Evolutionary conservation across 148 eudicot species (phyloP), one percentile per base, ranked within the genome.

Genomic region (Rhododendron simsii): DNA sequence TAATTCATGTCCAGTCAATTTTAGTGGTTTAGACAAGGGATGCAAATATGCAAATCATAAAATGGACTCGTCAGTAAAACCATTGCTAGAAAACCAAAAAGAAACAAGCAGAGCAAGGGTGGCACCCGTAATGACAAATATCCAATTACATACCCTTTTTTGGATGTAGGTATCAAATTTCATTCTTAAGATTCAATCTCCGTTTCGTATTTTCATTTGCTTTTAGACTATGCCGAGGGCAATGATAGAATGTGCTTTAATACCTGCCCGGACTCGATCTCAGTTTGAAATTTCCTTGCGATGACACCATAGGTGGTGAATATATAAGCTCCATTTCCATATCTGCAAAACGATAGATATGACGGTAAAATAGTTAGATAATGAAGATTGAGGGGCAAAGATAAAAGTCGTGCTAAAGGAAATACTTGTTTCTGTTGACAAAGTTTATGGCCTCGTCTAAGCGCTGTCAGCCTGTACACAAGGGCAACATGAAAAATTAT

Each of bases 181-280:
- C 2, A 9, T 30, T 9, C n/a, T 73, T 13, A n/a, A 78, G 44
- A 14, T 23, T 85, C 7, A 16, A 82, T 23, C 45, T 77, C 59
- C 12, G 35, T 44, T 61, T 41, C 13, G 10, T 21, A 21, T 75
- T 50, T 82, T 50, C 5, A 41, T 47, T 23, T 37, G 51, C 35
- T 37, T 45, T 28, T 18, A 84, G 55, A 84, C 53, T 82, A 39
- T 11, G 57, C 37, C 13, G 14, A 69, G 30, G 81, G 39, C 44
- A 28, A 76, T 26, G 57, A 41, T 23, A 1, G 30, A n/a, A 78
- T 67, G 48, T 51, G 30, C 7, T 47, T 50, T 41, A 50, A 51
- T 93, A 94, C 99, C 98, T 97, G 99, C 48, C 99, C 98, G 80
- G 98, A 93, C 85, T 95, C 99, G 12, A 97, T 98, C 65, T 98